phyloP scores from a whole-genome alignment of 768 basidiomycete species.

The Boletus huronensis region DNA sequence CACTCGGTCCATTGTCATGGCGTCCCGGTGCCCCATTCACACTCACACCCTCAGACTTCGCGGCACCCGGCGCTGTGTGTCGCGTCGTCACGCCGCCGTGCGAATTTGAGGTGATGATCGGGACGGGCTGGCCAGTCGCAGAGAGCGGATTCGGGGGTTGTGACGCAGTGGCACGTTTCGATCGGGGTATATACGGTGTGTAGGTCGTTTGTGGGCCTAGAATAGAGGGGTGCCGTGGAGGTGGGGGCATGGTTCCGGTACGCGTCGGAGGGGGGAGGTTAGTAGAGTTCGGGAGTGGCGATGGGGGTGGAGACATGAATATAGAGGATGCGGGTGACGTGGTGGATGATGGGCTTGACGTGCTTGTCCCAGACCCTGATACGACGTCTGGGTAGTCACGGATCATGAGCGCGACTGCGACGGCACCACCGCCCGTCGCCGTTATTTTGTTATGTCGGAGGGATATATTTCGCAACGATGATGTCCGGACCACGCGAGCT shows the following conservation, averaged over 20 bases:
- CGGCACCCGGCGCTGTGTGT: slow-evolving; percentile 27
- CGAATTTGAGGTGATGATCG: slow-evolving; percentile 65
- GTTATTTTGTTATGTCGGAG: slow-evolving; percentile 86
- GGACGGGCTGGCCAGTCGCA: slow-evolving; percentile 47
- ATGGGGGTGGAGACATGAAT: slow-evolving; percentile 32
- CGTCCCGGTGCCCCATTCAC: slow-evolving; percentile 5
- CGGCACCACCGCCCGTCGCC: slow-evolving; percentile 82
- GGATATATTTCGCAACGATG: slow-evolving; percentile 84
- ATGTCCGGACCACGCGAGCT: slow-evolving; percentile 83
- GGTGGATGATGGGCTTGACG: slow-evolving; percentile 5
- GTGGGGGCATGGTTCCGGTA: slow-evolving; percentile 42
- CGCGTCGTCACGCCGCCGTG: slow-evolving; percentile 52
- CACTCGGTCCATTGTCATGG: slow-evolving; percentile 52
- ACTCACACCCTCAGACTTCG: slow-evolving; percentile 1
- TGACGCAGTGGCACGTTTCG: slow-evolving; percentile 40
- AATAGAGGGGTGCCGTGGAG: slow-evolving; percentile 48
- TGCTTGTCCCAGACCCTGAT: slow-evolving; percentile 18
- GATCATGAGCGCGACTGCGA: slow-evolving; percentile 93
- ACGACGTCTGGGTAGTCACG: slow-evolving; percentile 89
- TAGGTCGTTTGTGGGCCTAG: slow-evolving; percentile 65
- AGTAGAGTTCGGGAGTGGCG: slow-evolving; percentile 31
- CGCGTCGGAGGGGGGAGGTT: slow-evolving; percentile 23
- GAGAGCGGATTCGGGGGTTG: slow-evolving; percentile 38
- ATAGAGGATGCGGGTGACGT: slow-evolving; percentile 11
- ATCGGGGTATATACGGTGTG: slow-evolving; percentile 76